Base-by-base conservation (phyloP, 257 asterid genomes). In the Lithospermum erythrorhizon region DNA sequence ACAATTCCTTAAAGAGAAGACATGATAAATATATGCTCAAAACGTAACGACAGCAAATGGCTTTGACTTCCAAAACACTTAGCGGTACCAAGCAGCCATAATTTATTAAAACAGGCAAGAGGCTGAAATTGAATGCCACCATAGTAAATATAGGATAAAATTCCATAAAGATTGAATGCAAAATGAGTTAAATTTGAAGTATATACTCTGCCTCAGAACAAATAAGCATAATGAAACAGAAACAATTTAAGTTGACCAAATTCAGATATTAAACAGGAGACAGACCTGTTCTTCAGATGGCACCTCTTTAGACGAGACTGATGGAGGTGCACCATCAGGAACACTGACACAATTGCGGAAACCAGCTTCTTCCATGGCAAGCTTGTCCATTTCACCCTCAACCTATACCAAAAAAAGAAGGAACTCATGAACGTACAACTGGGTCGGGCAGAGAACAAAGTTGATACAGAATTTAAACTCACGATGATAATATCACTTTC, bases 331-430 rank as follows among this genome's bases (percentile, higher is more conserved):
- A 55, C 98, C 96, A 77, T 88, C 90, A 57, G 97, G 98, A 69
- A 91, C 97, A 55, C 98, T 91, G 68, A 86, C 98, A 64, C 96
- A 91, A 57, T 86, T 88, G 71, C 74, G 76, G 73, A 88, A 88
- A 65, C 98, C 98, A 62, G 97, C 96, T 73, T 91, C 98, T 82
- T 88, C 98, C 95, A 91, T 79, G 41, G 98, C 88, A 80, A 91
- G 98, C 80, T 91, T 91, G 78, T 91, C 96, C 82, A 91, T 88
- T 81, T 91, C 98, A 72, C 97, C 98, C 77, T 91, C 98, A 77
- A 91, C 98, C 98, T 91, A 58, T 58, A 57, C 65, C 56, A 57
- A 62, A 22, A 29, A 55, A 54, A 67, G 13, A 17, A 56, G 37
- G 30, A 13, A 56, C 18, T 23, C 60, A 56, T 10, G 13, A 19